A percentile compares a stretch with the other conserved stretches of the same genome.
Conservation (phyloP, 495 filamentous ascomycete genomes). For the Aspergillus bertholletiae region DNA sequence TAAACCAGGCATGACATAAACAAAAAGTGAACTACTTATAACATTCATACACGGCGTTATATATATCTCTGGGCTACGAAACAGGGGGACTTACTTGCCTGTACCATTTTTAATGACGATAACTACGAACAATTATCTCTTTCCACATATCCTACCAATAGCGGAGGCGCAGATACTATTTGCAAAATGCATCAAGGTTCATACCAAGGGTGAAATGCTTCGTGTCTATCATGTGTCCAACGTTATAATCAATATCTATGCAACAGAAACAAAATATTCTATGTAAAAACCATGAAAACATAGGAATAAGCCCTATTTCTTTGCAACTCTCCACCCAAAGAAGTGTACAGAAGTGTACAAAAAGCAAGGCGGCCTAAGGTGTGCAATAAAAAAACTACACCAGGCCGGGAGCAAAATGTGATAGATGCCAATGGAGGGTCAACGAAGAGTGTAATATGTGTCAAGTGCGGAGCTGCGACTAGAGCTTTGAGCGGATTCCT, state of each 20-base stretch:
- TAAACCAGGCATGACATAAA: background rate
- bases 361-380: background rate
- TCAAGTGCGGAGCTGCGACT: slow-evolving; percentile 1
- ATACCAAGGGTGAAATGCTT: background rate
- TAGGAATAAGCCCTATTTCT: background rate
- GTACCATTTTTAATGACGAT: background rate
- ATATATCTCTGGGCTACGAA: background rate
- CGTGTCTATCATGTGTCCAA: background rate
- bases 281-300: background rate
- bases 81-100: background rate
- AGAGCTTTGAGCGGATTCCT: slow-evolving; percentile 83
- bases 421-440: background rate
- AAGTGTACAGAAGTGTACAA: background rate
- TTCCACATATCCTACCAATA: background rate
- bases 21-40: background rate
- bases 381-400: too few species aligned
- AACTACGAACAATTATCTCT: background rate
- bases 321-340: background rate
- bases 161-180: too few species aligned
- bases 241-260: background rate
- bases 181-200: too few species aligned
- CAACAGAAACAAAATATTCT: slow-evolving; percentile 4
- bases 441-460: background rate
- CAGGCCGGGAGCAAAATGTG: background rate
- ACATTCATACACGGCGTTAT: background rate